Base-by-base conservation (phyloP, 2,329 filamentous ascomycete species). In the Cercospora sp. region DNA sequence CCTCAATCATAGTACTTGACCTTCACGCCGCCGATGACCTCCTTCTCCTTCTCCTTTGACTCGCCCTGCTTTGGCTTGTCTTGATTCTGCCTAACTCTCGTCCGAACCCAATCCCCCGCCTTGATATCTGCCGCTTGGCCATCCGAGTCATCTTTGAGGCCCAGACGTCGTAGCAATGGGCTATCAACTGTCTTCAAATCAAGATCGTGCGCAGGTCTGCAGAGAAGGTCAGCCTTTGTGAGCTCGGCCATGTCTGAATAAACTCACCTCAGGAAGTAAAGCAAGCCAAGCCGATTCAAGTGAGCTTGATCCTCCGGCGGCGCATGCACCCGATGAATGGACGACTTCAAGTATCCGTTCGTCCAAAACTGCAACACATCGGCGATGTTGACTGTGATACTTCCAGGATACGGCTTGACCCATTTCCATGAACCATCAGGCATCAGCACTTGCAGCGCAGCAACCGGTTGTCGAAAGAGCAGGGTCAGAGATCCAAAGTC, bases 281-380 rank as follows among this genome's bases (percentile, higher is more conserved):
- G 66, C 58, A 84, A 75, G 0, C 82, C 82, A 30, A 81, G 67
- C 5, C 81, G 78, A 73, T 83, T 81, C 26, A 82, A 66, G 69
- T 82, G 77, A 2, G 79, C 80, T 72, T 86, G 84, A 64, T 85
- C 84, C 12, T 79, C 70, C 0, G 84, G 84, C 1, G 83, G 84
- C 10, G 81, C 79, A 55, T 82, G 79, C 0, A 86, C 84, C 1
- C 84, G 81, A 65, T 86, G 84, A n/a, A 85, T 78, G 10, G 80
- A 83, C 4, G 79, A 82, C 74, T 85, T 85, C 53, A 86, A 77
- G 68, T 81, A 82, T 10, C 80, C 80, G 24, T 77, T 78, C 0
- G 79, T 81, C 71, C 79, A 78, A 55, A 79, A 79, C 6, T 77
- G 77, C 57, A 81, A 77, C 2, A 80, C 79, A 34, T 82, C 80